These are phyloP conservation scores for Meyerozyma athensensis DNA, from an alignment of 1,139 yeast genomes.

Conservation along the genomic window DNA sequence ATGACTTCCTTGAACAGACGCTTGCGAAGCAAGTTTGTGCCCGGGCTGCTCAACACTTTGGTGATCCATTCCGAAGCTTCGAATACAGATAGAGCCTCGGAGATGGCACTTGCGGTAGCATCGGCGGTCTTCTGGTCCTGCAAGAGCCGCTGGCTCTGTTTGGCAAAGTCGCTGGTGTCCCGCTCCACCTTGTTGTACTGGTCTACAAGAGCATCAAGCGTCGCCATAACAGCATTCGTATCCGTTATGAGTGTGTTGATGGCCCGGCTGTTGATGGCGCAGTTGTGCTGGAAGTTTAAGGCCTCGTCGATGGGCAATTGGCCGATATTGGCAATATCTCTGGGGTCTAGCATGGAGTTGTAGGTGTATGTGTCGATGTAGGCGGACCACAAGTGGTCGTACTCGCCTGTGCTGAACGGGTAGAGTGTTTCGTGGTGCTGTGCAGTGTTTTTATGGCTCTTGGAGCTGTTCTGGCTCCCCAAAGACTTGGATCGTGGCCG, in stretches of 20 bases:
- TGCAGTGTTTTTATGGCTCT: background rate
- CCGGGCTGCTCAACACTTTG: conserved; percentile 57
- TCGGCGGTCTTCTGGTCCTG: conserved; percentile 46
- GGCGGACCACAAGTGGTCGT: conserved; percentile 25
- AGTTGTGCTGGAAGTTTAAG: conserved; percentile 37
- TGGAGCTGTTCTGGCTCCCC: background rate
- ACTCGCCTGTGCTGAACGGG: conserved; percentile 39
- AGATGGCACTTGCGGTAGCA: conserved; percentile 44
- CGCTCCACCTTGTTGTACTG: conserved; percentile 53
- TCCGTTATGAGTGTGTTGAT: conserved; percentile 36
- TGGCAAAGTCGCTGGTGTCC: conserved; percentile 63
- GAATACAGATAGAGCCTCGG: conserved; percentile 53
- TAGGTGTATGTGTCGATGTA: conserved; percentile 33
- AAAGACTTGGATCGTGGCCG: conserved; percentile 6
- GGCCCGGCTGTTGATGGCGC: conserved; percentile 29
- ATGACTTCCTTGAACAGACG: conserved; percentile 54
- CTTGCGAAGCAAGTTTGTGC: conserved; percentile 58
- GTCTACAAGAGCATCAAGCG: conserved; percentile 39
- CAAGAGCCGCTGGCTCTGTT: conserved; percentile 50
- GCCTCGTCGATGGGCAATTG: conserved; percentile 27
- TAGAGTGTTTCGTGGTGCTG: conserved; percentile 11
- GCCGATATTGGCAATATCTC: conserved; percentile 29
- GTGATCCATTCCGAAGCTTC: conserved; percentile 70
- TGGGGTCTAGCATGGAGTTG: conserved; percentile 30
- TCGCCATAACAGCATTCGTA: conserved; percentile 35